Conservation (phyloP, 768 basidiomycete species). For the Collybia nuda region DNA sequence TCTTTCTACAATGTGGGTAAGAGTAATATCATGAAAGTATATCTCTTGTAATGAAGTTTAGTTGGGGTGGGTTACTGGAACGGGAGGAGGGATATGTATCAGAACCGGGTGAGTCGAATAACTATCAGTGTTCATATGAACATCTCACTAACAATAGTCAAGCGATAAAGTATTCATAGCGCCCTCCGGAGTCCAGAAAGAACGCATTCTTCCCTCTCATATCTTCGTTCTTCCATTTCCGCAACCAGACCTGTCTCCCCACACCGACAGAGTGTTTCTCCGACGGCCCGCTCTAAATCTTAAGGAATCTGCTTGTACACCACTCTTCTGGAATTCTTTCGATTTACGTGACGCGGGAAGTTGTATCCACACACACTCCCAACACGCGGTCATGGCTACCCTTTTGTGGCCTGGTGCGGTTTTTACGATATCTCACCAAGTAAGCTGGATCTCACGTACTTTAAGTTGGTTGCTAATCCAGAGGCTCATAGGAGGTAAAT, state of each 20-base stretch:
- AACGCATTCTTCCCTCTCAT: slow-evolving; percentile 77
- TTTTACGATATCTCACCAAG: slow-evolving; percentile 85
- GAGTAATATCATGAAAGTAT: slow-evolving; percentile 1
- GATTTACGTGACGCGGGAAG: slow-evolving; percentile 76
- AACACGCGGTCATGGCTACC: slow-evolving; percentile 88
- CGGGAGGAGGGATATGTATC: slow-evolving; percentile 81
- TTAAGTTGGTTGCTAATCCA: background rate
- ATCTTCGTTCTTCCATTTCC: slow-evolving; percentile 88
- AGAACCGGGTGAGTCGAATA: slow-evolving; percentile 51
- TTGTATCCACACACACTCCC: slow-evolving; percentile 90
- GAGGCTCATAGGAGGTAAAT: slow-evolving; percentile 38
- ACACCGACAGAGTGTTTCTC: slow-evolving; percentile 74
- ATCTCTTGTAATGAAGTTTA: slow-evolving; percentile 17
- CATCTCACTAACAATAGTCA: background rate
- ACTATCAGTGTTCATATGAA: no score
- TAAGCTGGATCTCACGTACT: slow-evolving; percentile 22
- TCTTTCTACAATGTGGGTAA: slow-evolving; percentile 66
- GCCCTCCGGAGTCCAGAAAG: slow-evolving; percentile 90
- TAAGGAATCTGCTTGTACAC: slow-evolving; percentile 87
- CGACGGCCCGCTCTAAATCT: slow-evolving; percentile 69
- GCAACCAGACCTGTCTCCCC: slow-evolving; percentile 55
- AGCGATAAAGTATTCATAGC: slow-evolving; percentile 84
- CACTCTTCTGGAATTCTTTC: slow-evolving; percentile 92
- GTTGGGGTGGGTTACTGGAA: slow-evolving; percentile 92
- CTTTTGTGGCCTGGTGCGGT: slow-evolving; percentile 68